These are phyloP conservation scores for Dillenia suffruticosa DNA, from an alignment of 164 flowering plant genomes.

Conservation along the genomic window DNA sequence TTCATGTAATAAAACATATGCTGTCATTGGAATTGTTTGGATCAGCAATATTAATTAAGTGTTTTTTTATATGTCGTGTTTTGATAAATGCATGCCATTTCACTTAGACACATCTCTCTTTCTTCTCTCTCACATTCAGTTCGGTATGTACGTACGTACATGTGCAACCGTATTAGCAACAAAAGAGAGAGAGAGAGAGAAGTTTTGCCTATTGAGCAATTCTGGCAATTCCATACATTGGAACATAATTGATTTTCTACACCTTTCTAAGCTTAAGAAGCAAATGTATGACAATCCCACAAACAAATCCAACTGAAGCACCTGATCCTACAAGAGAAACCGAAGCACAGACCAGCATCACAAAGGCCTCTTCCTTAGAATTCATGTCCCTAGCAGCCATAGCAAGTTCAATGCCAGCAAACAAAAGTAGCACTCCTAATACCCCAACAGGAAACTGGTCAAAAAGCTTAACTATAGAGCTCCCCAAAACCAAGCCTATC, in stretches of 20 bases:
- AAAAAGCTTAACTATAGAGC: constrained; percentile 54
- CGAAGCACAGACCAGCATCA: constrained; percentile 59
- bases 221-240: not conserved
- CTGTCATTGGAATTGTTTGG: no score
- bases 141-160: no score
- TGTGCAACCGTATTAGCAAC: no score
- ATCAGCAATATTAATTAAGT: no score
- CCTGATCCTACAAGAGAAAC: constrained; percentile 75
- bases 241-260: constrained; percentile 1
- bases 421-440: constrained; percentile 75
- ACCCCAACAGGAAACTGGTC: constrained; percentile 69
- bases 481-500: constrained; percentile 63
- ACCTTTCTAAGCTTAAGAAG: constrained; percentile 39
- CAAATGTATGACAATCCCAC: constrained; percentile 47
- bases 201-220: no score
- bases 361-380: constrained; percentile 46
- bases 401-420: constrained; percentile 85
- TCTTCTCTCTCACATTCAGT: no score
- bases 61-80: no score
- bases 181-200: no score
- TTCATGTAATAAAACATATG: no score
- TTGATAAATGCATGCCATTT: no score
- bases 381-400: constrained; percentile 71
- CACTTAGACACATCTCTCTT: no score
- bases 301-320: constrained; percentile 67